Conservation (phyloP, 225 moss, liverwort and hornwort genomes). For the Pleurozium schreberi region DNA sequence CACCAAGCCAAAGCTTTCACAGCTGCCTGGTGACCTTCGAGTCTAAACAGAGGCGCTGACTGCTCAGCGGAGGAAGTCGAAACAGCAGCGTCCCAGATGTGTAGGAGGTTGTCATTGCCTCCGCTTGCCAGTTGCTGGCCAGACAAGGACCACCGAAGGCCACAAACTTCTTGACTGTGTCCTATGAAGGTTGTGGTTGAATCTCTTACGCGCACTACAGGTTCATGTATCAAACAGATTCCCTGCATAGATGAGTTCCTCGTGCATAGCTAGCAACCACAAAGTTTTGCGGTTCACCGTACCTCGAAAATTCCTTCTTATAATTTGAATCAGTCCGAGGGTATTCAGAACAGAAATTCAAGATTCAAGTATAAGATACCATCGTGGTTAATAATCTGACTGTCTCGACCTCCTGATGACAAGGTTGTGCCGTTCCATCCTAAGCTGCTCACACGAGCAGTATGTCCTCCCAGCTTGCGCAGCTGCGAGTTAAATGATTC, state of each 20-base stretch:
- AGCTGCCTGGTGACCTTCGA: constrained; percentile 85
- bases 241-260: neutral
- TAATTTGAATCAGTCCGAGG: neutral
- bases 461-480: constrained; percentile 65
- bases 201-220: constrained; percentile 49
- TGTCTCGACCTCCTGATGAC: constrained; percentile 84
- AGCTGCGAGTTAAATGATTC: constrained; percentile 30
- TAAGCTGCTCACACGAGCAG: constrained; percentile 75
- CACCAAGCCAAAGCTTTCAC: constrained; percentile 95
- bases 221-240: neutral
- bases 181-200: constrained; percentile 48
- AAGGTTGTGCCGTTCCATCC: constrained; percentile 84
- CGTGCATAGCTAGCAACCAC: neutral
- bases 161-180: constrained; percentile 90
- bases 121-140: constrained; percentile 90
- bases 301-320: neutral
- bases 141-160: constrained; percentile 77
- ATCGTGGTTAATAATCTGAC: constrained; percentile 81
- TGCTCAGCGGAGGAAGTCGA: constrained; percentile 44
- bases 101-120: constrained; percentile 89
- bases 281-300: neutral
- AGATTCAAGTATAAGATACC: constrained; percentile 28
- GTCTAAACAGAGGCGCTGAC: constrained; percentile 53
- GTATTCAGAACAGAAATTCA: neutral
- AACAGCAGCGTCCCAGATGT: constrained; percentile 74